Evolutionary conservation across 78 protist genomes (phyloP), one percentile per base, ranked within the genome.

Genomic region (Trichosphaerium sp.): DNA sequence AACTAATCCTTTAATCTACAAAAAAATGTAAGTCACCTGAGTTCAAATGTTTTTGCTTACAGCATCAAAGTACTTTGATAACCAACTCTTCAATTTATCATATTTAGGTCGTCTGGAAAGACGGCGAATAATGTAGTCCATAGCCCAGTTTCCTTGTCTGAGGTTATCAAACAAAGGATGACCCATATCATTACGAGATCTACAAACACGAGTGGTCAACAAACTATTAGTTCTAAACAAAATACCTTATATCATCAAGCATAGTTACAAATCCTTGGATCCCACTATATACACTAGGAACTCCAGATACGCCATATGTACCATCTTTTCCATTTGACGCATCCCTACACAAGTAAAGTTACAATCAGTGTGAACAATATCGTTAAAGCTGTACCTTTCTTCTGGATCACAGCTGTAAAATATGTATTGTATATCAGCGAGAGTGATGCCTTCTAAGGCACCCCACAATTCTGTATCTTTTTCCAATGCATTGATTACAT

Each of bases 101-200:
- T n/a, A n/a, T n/a, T n/a, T n/a, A n/a, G n/a, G n/a, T n/a, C n/a
- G n/a, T n/a, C n/a, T n/a, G n/a, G n/a, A n/a, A 1, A 89, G 68
- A 31, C 88, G 69, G 3, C 5, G n/a, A 15, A 65, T 25, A n/a
- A 64, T 39, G 44, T 43, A 87, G 41, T 77, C 88, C 37, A 88
- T 32, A 11, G 80, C 74, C 92, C 95, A 90, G 32, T 74, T 52
- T 25, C 94, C 94, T 25, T 62, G 52, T 41, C 94, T 65, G 7
- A 90, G 25, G 43, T 88, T 83, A 21, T 43, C 63, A 34, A 80
- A 59, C 5, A 90, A 40, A 12, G 90, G 88, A 8, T 88, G 88
- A 14, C 92, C 91, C 25, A 90, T 76, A 55, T 79, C 82, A 31
- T 68, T 74, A 6, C 28, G 1, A 29, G n/a, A n/a, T n/a, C n/a